Percentiles rank a stretch among this genome's conserved stretches.
Conservation (phyloP, 305 asterid genomes). For the Fraxinus nigra region DNA sequence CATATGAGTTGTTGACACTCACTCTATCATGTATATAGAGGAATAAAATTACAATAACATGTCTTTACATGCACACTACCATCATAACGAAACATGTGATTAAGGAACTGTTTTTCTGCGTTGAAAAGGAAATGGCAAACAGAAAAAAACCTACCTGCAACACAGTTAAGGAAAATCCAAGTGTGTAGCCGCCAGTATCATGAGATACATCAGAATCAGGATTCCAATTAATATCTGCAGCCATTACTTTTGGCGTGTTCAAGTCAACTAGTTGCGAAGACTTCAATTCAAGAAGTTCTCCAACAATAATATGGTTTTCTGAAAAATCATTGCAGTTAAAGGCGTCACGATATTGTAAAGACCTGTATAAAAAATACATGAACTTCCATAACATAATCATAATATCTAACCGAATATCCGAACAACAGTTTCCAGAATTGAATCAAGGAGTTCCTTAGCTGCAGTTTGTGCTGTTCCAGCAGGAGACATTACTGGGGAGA, state of each 20-base stretch:
- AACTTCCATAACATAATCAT: constrained; percentile 18
- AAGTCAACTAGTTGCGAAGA: constrained; percentile 75
- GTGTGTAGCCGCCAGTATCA: constrained; percentile 92
- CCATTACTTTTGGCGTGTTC: constrained; percentile 79
- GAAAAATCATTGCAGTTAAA: constrained; percentile 29
- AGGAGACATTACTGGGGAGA: constrained; percentile 92
- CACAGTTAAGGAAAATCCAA: constrained; percentile 90
- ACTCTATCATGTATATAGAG: constrained; percentile 53
- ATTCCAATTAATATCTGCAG: constrained; percentile 74
- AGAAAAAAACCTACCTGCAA: constrained; percentile 61
- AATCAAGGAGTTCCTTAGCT: constrained; percentile 86
- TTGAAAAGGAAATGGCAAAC: constrained; percentile 21
- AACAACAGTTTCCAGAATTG: constrained; percentile 72
- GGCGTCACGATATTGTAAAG: constrained; percentile 8
- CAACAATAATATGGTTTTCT: constrained; percentile 99
- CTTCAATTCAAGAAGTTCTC: constrained; percentile 95
- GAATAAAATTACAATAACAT: constrained; percentile 8
- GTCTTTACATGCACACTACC: constrained; percentile 4
- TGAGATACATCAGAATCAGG: constrained; percentile 75
- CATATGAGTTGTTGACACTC: constrained; percentile 99
- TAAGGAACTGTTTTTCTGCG: constrained; percentile 12
- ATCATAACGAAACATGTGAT: constrained; percentile 17
- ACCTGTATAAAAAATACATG: constrained; percentile 23
- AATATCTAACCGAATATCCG: constrained; percentile 74
- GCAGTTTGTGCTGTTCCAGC: constrained; percentile 87